These are phyloP conservation scores for Aspergillus felis DNA, from an alignment of 2,329 filamentous ascomycete genomes.

Conservation along the genomic window DNA sequence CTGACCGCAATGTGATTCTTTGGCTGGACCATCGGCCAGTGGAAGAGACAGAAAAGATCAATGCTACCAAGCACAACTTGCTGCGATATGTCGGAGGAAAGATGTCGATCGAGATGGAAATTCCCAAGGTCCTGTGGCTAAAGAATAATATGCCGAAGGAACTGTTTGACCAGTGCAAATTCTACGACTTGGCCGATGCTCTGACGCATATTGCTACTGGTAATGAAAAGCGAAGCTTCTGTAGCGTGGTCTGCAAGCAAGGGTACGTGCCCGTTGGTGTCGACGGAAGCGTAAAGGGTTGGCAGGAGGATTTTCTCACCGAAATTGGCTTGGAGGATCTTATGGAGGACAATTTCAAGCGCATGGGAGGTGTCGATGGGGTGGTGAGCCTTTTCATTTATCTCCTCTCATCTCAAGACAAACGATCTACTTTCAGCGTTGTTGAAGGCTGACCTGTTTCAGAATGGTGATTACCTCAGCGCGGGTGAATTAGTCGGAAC, in stretches of 20 bases:
- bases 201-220: constrained; percentile 93
- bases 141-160: constrained; percentile 97
- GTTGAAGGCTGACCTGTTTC: constrained; percentile 12
- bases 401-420: constrained; percentile 1
- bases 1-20: constrained; percentile 90
- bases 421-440: not conserved
- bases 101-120: constrained; percentile 99
- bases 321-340: constrained; percentile 84
- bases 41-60: constrained; percentile 88
- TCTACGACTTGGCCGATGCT: constrained; percentile 91
- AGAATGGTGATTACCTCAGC: constrained; percentile 90
- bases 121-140: constrained; percentile 96
- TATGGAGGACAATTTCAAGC: constrained; percentile 79
- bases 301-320: constrained; percentile 91
- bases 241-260: constrained; percentile 95
- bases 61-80: constrained; percentile 85
- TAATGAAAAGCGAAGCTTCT: constrained; percentile 87
- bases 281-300: constrained; percentile 94
- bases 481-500: constrained; percentile 87
- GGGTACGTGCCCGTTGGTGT: constrained; percentile 95
- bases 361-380: constrained; percentile 90
- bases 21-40: constrained; percentile 96
- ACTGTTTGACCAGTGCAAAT: constrained; percentile 88
- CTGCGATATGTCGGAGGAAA: constrained; percentile 94
- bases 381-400: constrained; percentile 66